Percentiles rank a stretch among this genome's conserved stretches.
Evolutionary conservation across 768 basidiomycete species (phyloP).

Genomic region (Russula compacta): DNA sequence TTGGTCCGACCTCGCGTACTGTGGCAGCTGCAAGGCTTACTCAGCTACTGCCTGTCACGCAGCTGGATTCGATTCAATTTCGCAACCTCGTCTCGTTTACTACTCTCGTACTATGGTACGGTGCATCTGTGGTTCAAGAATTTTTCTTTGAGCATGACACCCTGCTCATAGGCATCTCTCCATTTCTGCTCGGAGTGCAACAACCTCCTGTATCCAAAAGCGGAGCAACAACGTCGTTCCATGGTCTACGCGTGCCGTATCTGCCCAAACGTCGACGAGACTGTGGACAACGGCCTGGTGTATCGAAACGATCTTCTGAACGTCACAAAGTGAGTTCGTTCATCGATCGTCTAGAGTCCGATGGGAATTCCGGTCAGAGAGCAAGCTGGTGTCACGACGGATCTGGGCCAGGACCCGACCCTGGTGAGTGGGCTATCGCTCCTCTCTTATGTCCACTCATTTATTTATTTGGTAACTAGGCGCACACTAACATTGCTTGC

Average conservation of each 20-base stretch:
- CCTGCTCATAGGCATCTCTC: slow-evolving; percentile 55
- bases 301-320: slow-evolving; percentile 91
- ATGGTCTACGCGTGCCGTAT: slow-evolving; percentile 91
- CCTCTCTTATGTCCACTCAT: not conserved
- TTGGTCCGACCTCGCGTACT: too few species aligned
- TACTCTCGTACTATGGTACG: slow-evolving; percentile 5
- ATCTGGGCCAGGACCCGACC: slow-evolving; percentile 83
- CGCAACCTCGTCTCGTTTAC: too few species aligned
- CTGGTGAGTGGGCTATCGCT: slow-evolving; percentile 39
- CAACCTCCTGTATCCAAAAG: slow-evolving; percentile 89
- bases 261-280: slow-evolving; percentile 73
- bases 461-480: slow-evolving; percentile 34
- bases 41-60: not conserved
- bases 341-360: not conserved
- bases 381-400: slow-evolving; percentile 84
- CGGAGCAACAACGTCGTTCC: slow-evolving; percentile 72
- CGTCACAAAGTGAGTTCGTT: slow-evolving; percentile 66
- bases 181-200: slow-evolving; percentile 94
- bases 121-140: not conserved
- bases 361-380: slow-evolving; percentile 45
- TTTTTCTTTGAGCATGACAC: not conserved
- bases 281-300: slow-evolving; percentile 80
- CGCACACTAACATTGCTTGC: slow-evolving; percentile 77
- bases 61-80: too few species aligned
- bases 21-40: not conserved